These are phyloP conservation scores for Heritiera fomes DNA, from an alignment of 345 rosid species.

Conservation along the genomic window DNA sequence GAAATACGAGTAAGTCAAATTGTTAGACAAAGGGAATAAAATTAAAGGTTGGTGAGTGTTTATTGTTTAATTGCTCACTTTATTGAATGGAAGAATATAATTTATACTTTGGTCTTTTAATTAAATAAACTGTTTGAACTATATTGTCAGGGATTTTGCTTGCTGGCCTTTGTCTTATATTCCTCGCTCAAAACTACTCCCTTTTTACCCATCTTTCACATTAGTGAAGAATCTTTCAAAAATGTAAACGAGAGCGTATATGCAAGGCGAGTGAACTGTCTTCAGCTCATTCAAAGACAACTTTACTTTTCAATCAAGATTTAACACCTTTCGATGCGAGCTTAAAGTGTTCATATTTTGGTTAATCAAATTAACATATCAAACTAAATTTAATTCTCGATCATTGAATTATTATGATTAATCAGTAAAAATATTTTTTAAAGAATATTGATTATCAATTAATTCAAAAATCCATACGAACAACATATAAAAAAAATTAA, in stretches of 20 bases:
- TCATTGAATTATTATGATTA: too few species aligned
- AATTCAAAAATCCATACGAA: too few species aligned
- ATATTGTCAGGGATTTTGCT: neutral
- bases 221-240: neutral
- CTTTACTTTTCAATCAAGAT: too few species aligned
- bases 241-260: neutral
- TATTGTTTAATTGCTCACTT: neutral
- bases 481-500: too few species aligned
- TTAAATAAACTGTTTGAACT: neutral
- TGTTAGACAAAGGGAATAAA: neutral
- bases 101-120: neutral
- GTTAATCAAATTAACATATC: too few species aligned
- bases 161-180: neutral
- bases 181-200: neutral
- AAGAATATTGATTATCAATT: too few species aligned
- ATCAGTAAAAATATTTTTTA: too few species aligned
- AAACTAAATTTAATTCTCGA: too few species aligned
- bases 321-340: too few species aligned
- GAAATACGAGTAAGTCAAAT: neutral
- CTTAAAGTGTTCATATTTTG: too few species aligned
- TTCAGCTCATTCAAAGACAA: too few species aligned
- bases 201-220: neutral
- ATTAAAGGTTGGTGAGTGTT: neutral
- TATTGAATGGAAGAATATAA: neutral
- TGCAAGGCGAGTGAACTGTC: neutral